Base-by-base conservation (phyloP, 31 red algal genomes). In the Porphyra umbilicalis region DNA sequence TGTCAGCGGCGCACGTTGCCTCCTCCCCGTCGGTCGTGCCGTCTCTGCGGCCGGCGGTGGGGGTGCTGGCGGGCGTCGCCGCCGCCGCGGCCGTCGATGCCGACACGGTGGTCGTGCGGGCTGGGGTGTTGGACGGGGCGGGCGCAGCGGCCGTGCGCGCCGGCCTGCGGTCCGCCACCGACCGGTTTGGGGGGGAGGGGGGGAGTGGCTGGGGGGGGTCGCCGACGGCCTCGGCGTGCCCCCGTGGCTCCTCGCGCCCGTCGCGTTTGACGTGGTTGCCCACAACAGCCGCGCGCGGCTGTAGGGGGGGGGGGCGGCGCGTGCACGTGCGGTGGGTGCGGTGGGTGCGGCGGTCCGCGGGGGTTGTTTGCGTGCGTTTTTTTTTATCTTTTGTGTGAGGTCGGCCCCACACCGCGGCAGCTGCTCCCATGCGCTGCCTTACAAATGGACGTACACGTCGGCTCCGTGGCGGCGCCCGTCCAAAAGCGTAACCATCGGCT, bases 241-340 rank as follows among this genome's bases (percentile, higher is more conserved):
- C 20, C 77, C 83, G 39, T 87, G 90, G 74, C 46, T 95, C 57
- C 78, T 95, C 11, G 85, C 93, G 75, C 93, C 93, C n/a, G 90
- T 95, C 39, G 93, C 93, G 0, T 95, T 95, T 82, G 93, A 95
- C 74, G 88, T 89, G 46, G 87, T 91, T 6, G 82, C 74, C 4
- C 93, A 95, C 78, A 95, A 95, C 81, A 89, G 86, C 76, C 93
- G 93, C 13, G 44, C 88, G 33, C 77, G 87, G 74, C 34, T 93
- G 15, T 93, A 77, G 85, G 75, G 10, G 32, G 38, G 76, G 33
- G 10, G 30, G 77, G 76, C 6, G 37, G 77, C 11, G 44, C n/a
- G n/a, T n/a, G n/a, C n/a, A n/a, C n/a, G n/a, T n/a, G n/a, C n/a
- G n/a, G n/a, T n/a, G n/a, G n/a, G n/a, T n/a, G n/a, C n/a, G n/a